Conservation (phyloP, 2,329 filamentous ascomycete species). For the Pseudocercospora fijiensis region DNA sequence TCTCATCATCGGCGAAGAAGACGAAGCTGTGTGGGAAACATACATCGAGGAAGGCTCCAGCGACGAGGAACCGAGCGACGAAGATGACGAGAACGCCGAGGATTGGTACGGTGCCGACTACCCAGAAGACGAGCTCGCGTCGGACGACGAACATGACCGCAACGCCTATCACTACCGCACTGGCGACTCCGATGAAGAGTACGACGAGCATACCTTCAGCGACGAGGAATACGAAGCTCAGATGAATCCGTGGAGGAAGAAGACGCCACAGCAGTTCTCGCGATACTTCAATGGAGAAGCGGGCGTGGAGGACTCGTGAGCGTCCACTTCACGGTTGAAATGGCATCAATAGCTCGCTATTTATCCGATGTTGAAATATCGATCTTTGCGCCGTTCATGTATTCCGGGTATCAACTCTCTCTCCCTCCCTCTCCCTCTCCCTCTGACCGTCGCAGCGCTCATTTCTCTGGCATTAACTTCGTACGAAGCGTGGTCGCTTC, state of each 20-base stretch:
- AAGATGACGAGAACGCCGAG: constrained; percentile 68
- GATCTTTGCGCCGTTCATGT: not conserved
- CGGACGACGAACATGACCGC: constrained; percentile 63
- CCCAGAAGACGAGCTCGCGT: constrained; percentile 74
- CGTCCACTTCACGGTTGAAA: not conserved
- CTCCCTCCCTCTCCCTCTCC: too few relatives aligned
- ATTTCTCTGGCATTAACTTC: not conserved
- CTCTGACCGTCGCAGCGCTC: not conserved
- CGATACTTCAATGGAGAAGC: constrained; percentile 22
- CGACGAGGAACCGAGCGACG: constrained; percentile 56
- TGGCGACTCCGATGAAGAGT: constrained; percentile 43
- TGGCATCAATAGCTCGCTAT: constrained; percentile 1
- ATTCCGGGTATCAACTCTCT: not conserved
- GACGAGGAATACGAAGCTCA: constrained; percentile 33
- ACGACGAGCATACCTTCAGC: constrained; percentile 36
- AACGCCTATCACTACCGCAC: constrained; percentile 44
- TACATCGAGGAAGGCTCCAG: constrained; percentile 56
- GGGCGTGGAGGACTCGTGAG: constrained; percentile 7
- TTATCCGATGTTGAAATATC: not conserved
- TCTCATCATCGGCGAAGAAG: constrained; percentile 52
- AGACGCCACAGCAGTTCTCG: constrained; percentile 29
- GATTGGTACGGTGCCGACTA: constrained; percentile 79
- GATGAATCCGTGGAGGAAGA: constrained; percentile 36
- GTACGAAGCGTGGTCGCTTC: not conserved
- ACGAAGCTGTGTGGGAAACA: constrained; percentile 58